Evolutionary conservation across 1,139 yeast genomes (phyloP).

Genomic region (Hansenula sp.): DNA sequence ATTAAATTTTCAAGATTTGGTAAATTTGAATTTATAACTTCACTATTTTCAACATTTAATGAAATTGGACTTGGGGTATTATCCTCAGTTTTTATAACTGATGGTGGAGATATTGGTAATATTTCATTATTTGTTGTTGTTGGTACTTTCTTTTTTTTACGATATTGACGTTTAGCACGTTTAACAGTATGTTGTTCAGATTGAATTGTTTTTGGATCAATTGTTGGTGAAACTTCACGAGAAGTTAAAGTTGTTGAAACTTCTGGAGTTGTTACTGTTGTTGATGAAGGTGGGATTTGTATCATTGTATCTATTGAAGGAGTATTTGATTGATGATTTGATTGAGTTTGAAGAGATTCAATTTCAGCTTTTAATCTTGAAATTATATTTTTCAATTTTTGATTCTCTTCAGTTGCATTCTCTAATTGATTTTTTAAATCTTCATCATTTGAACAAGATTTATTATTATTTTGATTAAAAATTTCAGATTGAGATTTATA

Average conservation of each 20-base stretch:
- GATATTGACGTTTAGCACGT: slow-evolving; percentile 12
- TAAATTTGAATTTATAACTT: background rate
- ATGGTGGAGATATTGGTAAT: background rate
- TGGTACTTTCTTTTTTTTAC: slow-evolving; percentile 11
- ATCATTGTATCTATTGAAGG: no score
- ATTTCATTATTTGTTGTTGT: background rate
- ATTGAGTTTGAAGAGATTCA: slow-evolving; percentile 15
- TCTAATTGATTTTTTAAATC: slow-evolving; percentile 31
- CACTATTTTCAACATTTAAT: slow-evolving; percentile 11
- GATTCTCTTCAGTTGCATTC: slow-evolving; percentile 34
- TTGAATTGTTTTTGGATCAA: slow-evolving; percentile 27
- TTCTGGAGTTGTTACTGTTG: background rate
- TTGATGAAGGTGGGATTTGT: no score
- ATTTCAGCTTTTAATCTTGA: slow-evolving; percentile 33
- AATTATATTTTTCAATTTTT: slow-evolving; percentile 33
- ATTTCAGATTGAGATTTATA: slow-evolving; percentile 11
- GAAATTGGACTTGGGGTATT: slow-evolving; percentile 25
- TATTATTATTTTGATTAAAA: background rate
- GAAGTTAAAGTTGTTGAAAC: slow-evolving; percentile 6
- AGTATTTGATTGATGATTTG: background rate
- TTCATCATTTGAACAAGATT: background rate
- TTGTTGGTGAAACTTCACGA: slow-evolving; percentile 25
- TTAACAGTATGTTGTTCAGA: background rate
- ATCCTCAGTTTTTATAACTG: slow-evolving; percentile 12
- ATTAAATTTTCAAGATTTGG: slow-evolving; percentile 7